Percentiles rank a stretch among this genome's conserved stretches.
Evolutionary conservation across 305 asterid species (phyloP).

Genomic region (Plantago rigida): DNA sequence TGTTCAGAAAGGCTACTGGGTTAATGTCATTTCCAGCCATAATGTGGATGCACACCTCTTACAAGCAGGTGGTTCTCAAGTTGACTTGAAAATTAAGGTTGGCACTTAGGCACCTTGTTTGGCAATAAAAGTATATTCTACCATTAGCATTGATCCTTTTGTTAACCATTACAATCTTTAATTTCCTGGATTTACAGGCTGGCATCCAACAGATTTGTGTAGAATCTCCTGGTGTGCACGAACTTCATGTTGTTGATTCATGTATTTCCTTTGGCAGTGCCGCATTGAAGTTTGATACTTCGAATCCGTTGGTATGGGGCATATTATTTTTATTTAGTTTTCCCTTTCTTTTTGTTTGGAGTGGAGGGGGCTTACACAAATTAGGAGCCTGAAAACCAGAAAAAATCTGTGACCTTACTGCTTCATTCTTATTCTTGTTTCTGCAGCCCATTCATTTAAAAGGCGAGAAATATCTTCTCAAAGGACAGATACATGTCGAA

Average conservation of each 20-base stretch:
- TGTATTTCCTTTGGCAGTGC: slow-evolving; percentile 81
- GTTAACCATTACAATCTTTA: slow-evolving; percentile 13
- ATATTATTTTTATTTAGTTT: slow-evolving; percentile 18
- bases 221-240: slow-evolving; percentile 81
- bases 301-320: slow-evolving; percentile 50
- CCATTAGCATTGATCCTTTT: slow-evolving; percentile 23
- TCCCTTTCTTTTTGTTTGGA: slow-evolving; percentile 18
- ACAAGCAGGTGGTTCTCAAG: slow-evolving; percentile 48
- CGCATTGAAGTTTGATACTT: slow-evolving; percentile 57
- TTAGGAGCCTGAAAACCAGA: too few relatives aligned
- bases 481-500: slow-evolving; percentile 59
- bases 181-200: slow-evolving; percentile 51
- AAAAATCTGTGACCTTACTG: slow-evolving; percentile 6
- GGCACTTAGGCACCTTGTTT: slow-evolving; percentile 28
- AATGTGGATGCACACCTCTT: slow-evolving; percentile 66
- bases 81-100: slow-evolving; percentile 71
- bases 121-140: slow-evolving; percentile 19
- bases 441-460: slow-evolving; percentile 72
- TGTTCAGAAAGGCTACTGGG: slow-evolving; percentile 82
- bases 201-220: slow-evolving; percentile 74
- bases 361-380: slow-evolving; percentile 10
- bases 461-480: slow-evolving; percentile 79
- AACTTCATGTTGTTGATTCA: slow-evolving; percentile 73
- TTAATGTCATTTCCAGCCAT: slow-evolving; percentile 70
- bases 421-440: slow-evolving; percentile 28